Base-by-base conservation (phyloP, 495 filamentous ascomycete genomes). In the Talaromyces proteolyticus region DNA sequence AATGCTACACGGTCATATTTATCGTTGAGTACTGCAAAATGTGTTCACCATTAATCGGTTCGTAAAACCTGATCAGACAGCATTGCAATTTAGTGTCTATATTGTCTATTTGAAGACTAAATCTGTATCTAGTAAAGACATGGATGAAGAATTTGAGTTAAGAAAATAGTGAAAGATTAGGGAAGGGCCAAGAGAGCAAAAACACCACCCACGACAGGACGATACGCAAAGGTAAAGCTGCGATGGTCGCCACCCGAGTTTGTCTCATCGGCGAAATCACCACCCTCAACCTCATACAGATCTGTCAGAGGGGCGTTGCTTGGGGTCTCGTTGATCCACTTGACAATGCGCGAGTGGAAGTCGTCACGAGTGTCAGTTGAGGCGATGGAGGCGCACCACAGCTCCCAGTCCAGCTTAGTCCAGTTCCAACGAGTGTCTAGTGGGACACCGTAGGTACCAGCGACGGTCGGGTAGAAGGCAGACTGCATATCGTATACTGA, bases 401-500 rank as follows among this genome's bases (percentile, higher is more conserved):
- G 61, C 53, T 79, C 64, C 75, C 75, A 79, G 51, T 80, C 77
- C 51, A 55, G 47, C 57, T 77, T 76, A 19, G 72, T 73, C 41
- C 67, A 72, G 4, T 60, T 62, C 40, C 76, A 72, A 7, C 75
- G 62, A 3, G 68, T 75, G 49, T 79, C 75, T 4, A 79, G 65
- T 25, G 76, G 74, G 19, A 79, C 67, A 21, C 75, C 76, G 50
- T 68, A 79, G 29, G 55, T 54, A 24, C 67, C 58, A 7, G 54
- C 55, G 18, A 77, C 57, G 5, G 71, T 75, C 6, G 67, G 66
- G 58, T 80, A 80, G 59, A 75, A 80, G 17, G 56, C 50, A 43
- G 69, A 75, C 50, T 80, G 76, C 76, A 79, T 79, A 44, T 75
- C 64, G 51, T 77, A 80, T 39, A 79, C 64, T 6, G 60, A 65